Evolutionary conservation across 208 protist genomes (phyloP), one percentile per base, ranked within the genome.

Genomic region (Trypanosoma cruzi): DNA sequence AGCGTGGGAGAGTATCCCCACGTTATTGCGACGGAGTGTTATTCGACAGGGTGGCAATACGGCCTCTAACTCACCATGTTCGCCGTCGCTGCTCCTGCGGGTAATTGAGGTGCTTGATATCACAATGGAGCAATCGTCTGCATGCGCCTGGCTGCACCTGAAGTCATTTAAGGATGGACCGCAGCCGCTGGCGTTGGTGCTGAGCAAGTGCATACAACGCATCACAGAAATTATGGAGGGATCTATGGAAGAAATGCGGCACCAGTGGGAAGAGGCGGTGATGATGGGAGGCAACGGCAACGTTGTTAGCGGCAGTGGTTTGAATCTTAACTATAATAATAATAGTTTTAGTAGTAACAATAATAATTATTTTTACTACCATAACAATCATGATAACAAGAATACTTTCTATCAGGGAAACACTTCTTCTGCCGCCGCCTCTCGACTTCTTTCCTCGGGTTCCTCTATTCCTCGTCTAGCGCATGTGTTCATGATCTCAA

Each of bases 171-270:
- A 63, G 5, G 54, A 68, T 53, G 65, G 77, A 14, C 71, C 77
- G 16, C 57, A 42, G 26, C 72, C 72, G 5, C 37, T 82, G 13
- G 63, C 64, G 0, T 53, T 4, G 20, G 48, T 53, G 5, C 53
- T 82, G n/a, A 46, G 42, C 18, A 52, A 52, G 62, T 68, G 71
- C 59, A 60, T 67, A 4, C 60, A 65, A 22, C 72, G 70, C 29
- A 54, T 84, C 57, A 67, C 77, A 2, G 59, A 60, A 10, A 67
- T 64, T 6, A 32, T 79, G 42, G 66, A 59, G 26, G 69, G 72
- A 1, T 80, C 77, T 26, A 73, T 78, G 53, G 65, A 73, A 40
- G 61, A 79, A 4, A 69, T 82, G 66, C 74, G 81, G 48, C 68
- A 54, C 40, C 71, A 74, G 22, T 46, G 77, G 20, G 65, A 60